Base-by-base conservation (phyloP, 176 grass and related monocot species). In the Raddia guianensis region DNA sequence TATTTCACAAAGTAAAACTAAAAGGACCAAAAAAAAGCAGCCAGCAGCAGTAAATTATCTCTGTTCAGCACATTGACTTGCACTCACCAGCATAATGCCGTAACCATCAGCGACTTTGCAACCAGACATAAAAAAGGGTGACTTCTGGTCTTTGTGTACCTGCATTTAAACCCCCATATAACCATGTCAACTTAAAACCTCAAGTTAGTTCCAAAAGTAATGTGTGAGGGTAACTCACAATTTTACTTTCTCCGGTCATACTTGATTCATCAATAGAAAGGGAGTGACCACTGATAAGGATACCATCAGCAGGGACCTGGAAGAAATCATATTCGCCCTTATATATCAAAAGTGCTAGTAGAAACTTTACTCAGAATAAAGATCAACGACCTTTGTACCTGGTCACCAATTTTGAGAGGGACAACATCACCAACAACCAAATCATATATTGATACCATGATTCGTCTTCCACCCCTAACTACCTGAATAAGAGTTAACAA, bases 81-180 rank as follows among this genome's bases (percentile, higher is more conserved):
- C 42, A 95, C 80, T 89, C 52, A 98, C 95, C 92, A 98, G 60
- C 92, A 98, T 93, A 37, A 54, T 95, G 67, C 95, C 92, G 79
- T 91, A 98, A 16, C 96, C 96, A 84, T 98, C 96, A 2, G 96
- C 96, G 12, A 98, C 92, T 89, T 98, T 98, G 82, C 96, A 98
- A 66, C 96, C 96, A 42, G 96, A 95, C 96, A 98, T 95, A 45
- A 98, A 62, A 73, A 98, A 98, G 2, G 96, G 96, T 63, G 88
- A 84, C 73, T 91, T 98, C 49, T 91, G 81, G 70, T 95, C 88
- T 81, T 98, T 98, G 51, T 68, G 87, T 45, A 88, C 90, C 96
- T 98, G 70, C 56, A 78, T 78, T n/a, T 54, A 75, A 70, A 73
- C 18, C 33, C 84, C 27, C 34, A 79, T 21, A 40, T 63, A 16